phyloP scores from a whole-genome alignment of 768 basidiomycete genomes.

The Xerocomus brunneocitrinus region DNA sequence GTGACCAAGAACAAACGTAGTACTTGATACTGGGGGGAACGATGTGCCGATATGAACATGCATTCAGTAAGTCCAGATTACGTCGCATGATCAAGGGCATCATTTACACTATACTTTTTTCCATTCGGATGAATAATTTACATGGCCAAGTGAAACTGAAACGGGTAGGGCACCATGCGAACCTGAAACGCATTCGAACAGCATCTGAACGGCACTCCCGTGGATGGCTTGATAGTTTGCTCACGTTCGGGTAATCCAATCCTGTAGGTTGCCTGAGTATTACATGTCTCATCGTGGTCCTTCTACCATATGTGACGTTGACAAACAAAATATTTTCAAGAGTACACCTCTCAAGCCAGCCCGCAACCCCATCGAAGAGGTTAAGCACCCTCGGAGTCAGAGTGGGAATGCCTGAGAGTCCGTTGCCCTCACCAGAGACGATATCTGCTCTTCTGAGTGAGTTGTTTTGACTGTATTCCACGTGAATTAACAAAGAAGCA shows the following conservation, averaged over 20 bases:
- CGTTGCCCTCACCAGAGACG: conserved; percentile 4
- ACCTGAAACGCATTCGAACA: not conserved
- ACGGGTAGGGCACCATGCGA: not conserved
- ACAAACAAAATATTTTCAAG: not conserved
- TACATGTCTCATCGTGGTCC: not conserved
- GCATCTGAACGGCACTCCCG: not conserved
- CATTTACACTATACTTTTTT: not conserved
- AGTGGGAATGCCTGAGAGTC: conserved; percentile 1
- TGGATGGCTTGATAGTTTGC: not conserved
- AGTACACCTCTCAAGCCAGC: not conserved
- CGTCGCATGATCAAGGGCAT: not conserved
- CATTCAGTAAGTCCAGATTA: too few species aligned
- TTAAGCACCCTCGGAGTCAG: not conserved
- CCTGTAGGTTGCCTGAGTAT: not conserved
- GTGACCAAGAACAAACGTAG: too few species aligned
- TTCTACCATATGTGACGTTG: not conserved
- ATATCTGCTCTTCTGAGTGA: conserved; percentile 18
- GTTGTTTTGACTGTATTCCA: not conserved
- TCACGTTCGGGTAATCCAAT: not conserved
- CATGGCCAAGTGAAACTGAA: not conserved
- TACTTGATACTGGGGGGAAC: too few species aligned
- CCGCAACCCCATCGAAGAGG: not conserved
- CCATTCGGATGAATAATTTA: not conserved
- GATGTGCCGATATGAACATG: too few species aligned
- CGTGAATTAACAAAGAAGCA: not conserved